Evolutionary conservation across 305 asterid genomes (phyloP).

Genomic region (Monarda citriodora): DNA sequence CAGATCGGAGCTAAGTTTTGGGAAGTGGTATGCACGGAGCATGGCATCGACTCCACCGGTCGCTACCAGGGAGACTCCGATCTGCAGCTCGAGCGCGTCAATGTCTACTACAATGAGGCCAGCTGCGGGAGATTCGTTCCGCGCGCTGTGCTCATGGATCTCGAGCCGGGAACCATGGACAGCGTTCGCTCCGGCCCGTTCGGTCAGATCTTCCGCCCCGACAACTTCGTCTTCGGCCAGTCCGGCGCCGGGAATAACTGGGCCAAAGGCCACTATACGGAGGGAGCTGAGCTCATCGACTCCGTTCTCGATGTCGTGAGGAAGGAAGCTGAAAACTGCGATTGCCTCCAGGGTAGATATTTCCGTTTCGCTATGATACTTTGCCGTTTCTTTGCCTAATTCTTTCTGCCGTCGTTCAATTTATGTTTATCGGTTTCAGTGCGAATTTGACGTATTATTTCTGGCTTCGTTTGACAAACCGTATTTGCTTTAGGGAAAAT

Average conservation of each 20-base stretch:
- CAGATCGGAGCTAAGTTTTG: conserved; percentile 44
- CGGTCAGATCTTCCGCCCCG: conserved; percentile 54
- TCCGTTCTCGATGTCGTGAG: conserved; percentile 52
- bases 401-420: not conserved
- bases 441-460: no score
- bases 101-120: conserved; percentile 55
- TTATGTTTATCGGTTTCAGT: not conserved
- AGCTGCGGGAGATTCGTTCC: conserved; percentile 53
- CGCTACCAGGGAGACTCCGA: conserved; percentile 46
- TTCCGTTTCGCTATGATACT: not conserved
- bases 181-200: conserved; percentile 50
- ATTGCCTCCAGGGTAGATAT: conserved; percentile 44
- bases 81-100: conserved; percentile 54
- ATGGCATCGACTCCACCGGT: conserved; percentile 52
- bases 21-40: conserved; percentile 46
- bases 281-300: conserved; percentile 54
- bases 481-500: no score
- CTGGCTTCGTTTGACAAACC: no score
- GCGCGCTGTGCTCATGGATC: conserved; percentile 55
- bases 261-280: conserved; percentile 51
- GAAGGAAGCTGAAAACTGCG: conserved; percentile 53
- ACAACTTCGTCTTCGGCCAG: conserved; percentile 53
- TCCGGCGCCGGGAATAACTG: conserved; percentile 51
- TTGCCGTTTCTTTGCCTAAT: not conserved
- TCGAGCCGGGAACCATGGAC: conserved; percentile 60